These are phyloP conservation scores for Cytospora paraplurivora DNA, from an alignment of 2,329 filamentous ascomycete species.

Conservation along the genomic window DNA sequence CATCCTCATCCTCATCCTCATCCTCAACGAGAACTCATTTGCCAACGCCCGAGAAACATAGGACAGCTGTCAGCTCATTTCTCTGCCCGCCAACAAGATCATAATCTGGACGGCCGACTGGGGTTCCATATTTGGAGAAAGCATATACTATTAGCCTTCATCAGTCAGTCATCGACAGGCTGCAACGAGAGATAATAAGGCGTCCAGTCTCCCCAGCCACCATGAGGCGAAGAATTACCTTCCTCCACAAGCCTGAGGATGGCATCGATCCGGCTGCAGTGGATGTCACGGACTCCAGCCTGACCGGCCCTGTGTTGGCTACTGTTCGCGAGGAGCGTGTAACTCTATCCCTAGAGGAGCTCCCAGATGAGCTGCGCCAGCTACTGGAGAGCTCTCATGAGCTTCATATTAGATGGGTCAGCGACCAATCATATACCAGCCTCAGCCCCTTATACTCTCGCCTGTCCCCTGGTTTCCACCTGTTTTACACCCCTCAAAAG, in stretches of 20 bases:
- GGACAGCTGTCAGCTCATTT: too few species aligned
- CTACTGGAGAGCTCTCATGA: slow-evolving; percentile 67
- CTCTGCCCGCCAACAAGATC: too few species aligned
- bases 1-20: too few species aligned
- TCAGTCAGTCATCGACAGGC: neutral
- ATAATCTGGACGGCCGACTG: too few species aligned
- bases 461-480: slow-evolving; percentile 77
- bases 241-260: slow-evolving; percentile 66
- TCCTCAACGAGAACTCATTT: too few species aligned
- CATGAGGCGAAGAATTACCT: slow-evolving; percentile 82
- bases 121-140: too few species aligned
- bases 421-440: slow-evolving; percentile 56
- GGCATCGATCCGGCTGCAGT: slow-evolving; percentile 67
- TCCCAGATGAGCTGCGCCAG: slow-evolving; percentile 66
- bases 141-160: neutral
- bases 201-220: slow-evolving; percentile 30
- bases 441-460: slow-evolving; percentile 74
- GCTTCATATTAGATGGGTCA: slow-evolving; percentile 80
- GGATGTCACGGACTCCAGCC: slow-evolving; percentile 54
- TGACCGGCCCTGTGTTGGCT: slow-evolving; percentile 59
- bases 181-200: neutral
- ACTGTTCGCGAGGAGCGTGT: slow-evolving; percentile 78
- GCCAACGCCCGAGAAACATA: too few species aligned
- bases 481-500: slow-evolving; percentile 68
- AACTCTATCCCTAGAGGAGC: slow-evolving; percentile 72